These are phyloP conservation scores for Climacium dendroides DNA, from an alignment of 225 moss, liverwort and hornwort species.

Conservation along the genomic window DNA sequence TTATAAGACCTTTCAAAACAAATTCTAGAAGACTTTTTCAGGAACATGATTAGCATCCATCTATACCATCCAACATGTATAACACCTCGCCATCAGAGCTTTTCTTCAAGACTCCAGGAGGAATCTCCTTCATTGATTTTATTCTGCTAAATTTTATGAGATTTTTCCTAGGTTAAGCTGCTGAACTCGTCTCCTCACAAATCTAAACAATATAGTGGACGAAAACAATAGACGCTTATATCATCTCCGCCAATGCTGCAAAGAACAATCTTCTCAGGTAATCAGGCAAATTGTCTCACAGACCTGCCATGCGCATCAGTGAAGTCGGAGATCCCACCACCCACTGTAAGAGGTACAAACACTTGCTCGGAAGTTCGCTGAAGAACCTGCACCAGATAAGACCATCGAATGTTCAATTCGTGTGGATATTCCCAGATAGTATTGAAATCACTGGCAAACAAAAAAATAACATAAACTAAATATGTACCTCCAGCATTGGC, in stretches of 20 bases:
- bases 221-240: not conserved
- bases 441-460: not conserved
- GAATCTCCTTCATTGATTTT: not conserved
- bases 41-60: not conserved
- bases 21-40: not conserved
- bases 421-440: not conserved
- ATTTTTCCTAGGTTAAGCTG: not conserved
- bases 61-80: not conserved
- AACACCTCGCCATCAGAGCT: not conserved
- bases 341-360: conserved; percentile 96
- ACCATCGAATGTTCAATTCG: not conserved
- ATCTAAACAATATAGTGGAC: not conserved
- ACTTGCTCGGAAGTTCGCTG: conserved; percentile 75
- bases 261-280: not conserved
- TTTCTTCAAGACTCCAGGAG: not conserved
- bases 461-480: not conserved
- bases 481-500: conserved; percentile 90
- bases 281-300: not conserved
- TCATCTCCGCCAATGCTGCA: not conserved
- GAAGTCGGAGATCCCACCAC: conserved; percentile 90
- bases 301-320: conserved; percentile 87
- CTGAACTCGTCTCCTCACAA: not conserved
- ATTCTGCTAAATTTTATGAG: not conserved
- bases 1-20: not conserved
- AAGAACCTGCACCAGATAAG: conserved; percentile 47